Conservation (phyloP, 805 yeast species). For the Peterozyma toletana region DNA sequence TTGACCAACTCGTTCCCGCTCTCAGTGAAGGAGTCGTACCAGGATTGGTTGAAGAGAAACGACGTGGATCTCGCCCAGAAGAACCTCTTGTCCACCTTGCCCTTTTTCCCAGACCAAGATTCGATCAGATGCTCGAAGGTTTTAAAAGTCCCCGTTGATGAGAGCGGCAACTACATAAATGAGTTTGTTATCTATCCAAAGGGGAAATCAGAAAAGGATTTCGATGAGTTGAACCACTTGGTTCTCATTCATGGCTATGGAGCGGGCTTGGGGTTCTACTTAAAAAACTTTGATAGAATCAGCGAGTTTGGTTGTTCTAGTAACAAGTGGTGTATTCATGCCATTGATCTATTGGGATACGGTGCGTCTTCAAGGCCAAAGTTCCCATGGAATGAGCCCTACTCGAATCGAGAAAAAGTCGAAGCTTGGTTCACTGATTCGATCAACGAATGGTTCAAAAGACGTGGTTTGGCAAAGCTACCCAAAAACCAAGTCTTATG, state of each 20-base stretch:
- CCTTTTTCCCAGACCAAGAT: conserved; percentile 51
- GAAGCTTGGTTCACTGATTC: conserved; percentile 64
- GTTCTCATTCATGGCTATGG: conserved; percentile 91
- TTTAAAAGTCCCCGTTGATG: conserved; percentile 48
- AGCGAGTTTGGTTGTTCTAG: conserved; percentile 15
- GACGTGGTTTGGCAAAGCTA: conserved; percentile 30
- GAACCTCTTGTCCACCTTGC: conserved; percentile 45
- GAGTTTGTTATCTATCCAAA: conserved; percentile 59
- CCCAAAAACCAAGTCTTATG: conserved; percentile 39
- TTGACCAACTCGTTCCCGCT: conserved; percentile 54
- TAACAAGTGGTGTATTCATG: conserved; percentile 67
- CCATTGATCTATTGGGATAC: conserved; percentile 84
- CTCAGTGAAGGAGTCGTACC: conserved; percentile 39
- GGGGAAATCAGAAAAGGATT: conserved; percentile 4
- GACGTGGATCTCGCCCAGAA: conserved; percentile 25
- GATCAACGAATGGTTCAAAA: conserved; percentile 52
- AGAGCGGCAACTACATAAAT: conserved; percentile 52
- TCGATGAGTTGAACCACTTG: conserved; percentile 33
- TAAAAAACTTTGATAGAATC: conserved; percentile 52
- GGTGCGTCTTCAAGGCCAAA: conserved; percentile 83
- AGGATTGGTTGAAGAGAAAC: conserved; percentile 34
- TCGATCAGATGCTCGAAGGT: conserved; percentile 37
- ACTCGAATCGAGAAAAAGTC: conserved; percentile 27
- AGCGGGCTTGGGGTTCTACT: conserved; percentile 79
- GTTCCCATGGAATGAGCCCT: conserved; percentile 36